phyloP scores from a whole-genome alignment of 2,329 filamentous ascomycete genomes.

The Talaromyces sp. region DNA sequence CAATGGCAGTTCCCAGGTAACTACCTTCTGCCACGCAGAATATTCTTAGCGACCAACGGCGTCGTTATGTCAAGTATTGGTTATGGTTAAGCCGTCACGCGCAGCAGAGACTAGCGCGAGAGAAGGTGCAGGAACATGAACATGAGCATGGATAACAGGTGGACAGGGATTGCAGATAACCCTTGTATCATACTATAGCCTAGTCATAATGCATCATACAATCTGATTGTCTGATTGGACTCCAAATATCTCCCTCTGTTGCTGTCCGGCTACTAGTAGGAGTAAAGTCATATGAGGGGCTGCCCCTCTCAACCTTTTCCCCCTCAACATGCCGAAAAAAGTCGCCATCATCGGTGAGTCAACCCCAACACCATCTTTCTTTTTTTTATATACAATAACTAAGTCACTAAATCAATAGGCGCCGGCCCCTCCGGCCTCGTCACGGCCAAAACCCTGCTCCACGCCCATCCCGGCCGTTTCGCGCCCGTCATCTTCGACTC shows the following conservation, averaged over 20 bases:
- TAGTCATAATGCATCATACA: neutral
- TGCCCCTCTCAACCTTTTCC: too few species aligned
- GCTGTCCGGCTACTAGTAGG: too few species aligned
- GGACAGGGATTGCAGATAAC: neutral
- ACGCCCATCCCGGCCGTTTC: constrained; percentile 52
- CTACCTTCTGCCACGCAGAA: constrained; percentile 7
- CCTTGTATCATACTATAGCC: neutral
- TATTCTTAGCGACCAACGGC: constrained; percentile 1
- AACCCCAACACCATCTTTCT: too few species aligned
- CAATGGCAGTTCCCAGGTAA: constrained; percentile 4
- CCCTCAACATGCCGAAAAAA: constrained; percentile 30
- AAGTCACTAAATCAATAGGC: too few species aligned
- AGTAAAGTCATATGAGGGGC: neutral
- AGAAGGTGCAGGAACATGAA: neutral
- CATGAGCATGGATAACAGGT: too few species aligned
- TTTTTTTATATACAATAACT: too few species aligned
- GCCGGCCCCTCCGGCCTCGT: constrained; percentile 64
- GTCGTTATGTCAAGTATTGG: neutral
- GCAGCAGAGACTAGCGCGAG: neutral
- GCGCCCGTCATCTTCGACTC: constrained; percentile 66
- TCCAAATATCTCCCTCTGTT: too few species aligned
- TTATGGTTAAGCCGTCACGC: neutral
- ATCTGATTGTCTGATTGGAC: neutral
- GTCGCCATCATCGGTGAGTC: constrained; percentile 49
- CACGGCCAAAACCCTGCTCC: constrained; percentile 66